A percentile compares a stretch with the other conserved stretches of the same genome.
Conservation (phyloP, 805 yeast genomes). For the Zygosaccharomyces lentus region DNA sequence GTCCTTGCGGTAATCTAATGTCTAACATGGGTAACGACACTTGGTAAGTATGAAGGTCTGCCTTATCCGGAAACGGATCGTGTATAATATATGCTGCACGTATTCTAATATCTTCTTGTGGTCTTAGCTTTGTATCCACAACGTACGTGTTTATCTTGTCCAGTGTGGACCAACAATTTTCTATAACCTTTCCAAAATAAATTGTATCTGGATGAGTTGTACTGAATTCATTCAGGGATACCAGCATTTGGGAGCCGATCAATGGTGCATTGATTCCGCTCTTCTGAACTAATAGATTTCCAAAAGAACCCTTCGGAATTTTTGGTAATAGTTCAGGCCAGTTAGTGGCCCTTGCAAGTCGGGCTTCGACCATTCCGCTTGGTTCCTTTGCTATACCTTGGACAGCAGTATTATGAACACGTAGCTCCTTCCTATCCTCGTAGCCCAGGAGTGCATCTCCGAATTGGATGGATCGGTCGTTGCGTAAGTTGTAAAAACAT, state of each 20-base stretch:
- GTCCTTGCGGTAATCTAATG: constrained; percentile 33
- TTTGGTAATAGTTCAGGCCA: background rate
- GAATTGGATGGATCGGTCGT: constrained; percentile 38
- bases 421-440: constrained; percentile 15
- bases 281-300: constrained; percentile 18
- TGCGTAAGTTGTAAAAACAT: constrained; percentile 45
- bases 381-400: constrained; percentile 28
- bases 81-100: constrained; percentile 47
- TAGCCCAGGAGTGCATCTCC: constrained; percentile 44
- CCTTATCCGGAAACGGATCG: constrained; percentile 44
- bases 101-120: constrained; percentile 49
- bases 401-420: constrained; percentile 18
- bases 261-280: constrained; percentile 23
- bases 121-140: constrained; percentile 40
- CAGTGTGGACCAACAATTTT: constrained; percentile 47
- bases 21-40: constrained; percentile 38
- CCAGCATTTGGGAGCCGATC: constrained; percentile 23
- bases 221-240: constrained; percentile 11
- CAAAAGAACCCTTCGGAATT: constrained; percentile 7
- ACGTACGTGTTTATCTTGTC: constrained; percentile 40
- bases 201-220: constrained; percentile 15
- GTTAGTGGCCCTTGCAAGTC: constrained; percentile 12
- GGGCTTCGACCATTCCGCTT: constrained; percentile 34
- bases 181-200: constrained; percentile 46
- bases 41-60: constrained; percentile 29